Base-by-base conservation (phyloP, 352 stramenopile genomes). In the Lagenidium giganteum region DNA sequence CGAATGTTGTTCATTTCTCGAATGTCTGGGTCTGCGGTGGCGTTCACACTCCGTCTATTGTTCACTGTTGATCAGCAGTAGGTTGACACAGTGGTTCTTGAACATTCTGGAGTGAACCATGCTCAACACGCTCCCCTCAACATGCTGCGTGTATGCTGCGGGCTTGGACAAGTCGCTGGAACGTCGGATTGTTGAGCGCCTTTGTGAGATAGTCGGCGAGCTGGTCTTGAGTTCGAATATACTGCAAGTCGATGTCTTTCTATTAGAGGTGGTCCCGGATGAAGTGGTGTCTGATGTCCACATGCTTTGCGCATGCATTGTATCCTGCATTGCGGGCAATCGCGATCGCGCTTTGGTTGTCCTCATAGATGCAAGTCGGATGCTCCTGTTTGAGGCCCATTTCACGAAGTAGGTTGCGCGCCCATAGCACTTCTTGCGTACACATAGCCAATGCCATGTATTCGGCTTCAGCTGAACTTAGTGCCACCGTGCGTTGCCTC, bases 281-380 rank as follows among this genome's bases (percentile, higher is more conserved):
- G 30, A 55, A 56, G 28, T 56, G 44, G 36, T 47, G 45, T 2
- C 48, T 23, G 8, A 48, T 36, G 17, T 53, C 48, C 11, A 56
- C 49, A 25, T 56, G 48, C 36, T 56, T 56, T 21, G 40, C 20
- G 1, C 42, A 14, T 2, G 2, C 5, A 9, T 8, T 17, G 9
- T 24, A n/a, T 13, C 26, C 43, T 3, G 13, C 25, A 7, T 22
- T 17, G 11, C 20, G 20, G 6, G 41, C 35, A 16, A 35, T 52
- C 8, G 45, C 16, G 16, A 54, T 54, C 1, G 48, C 26, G 1
- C 20, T 11, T 42, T 55, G 46, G 30, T 56, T 56, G 25, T 56
- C 48, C 13, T 33, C 36, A 24, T 31, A 51, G 41, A 16, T 27
- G 21, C 46, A 1, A 2, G 44, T 55, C 24, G 48, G 1, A 3